Base-by-base conservation (phyloP, 2,329 filamentous ascomycete species). In the Sarocladium strictum region DNA sequence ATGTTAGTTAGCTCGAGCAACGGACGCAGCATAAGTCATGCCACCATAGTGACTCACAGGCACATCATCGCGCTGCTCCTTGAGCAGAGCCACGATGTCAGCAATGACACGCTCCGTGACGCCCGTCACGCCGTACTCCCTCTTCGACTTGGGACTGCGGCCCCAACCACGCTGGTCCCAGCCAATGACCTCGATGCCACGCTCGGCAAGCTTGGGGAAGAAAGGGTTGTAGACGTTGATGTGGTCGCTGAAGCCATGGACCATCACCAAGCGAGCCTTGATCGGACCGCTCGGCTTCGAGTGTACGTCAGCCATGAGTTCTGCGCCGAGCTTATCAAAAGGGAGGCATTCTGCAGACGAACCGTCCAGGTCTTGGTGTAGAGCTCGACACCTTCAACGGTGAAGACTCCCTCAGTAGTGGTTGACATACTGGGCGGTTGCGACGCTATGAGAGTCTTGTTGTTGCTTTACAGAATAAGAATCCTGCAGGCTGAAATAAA, bases 111-210 rank as follows among this genome's bases (percentile, higher is more conserved):
- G 79, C 1, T 76, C 59, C 2, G 91, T 96, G 6, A 86, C 78
- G 6, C 92, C 92, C 1, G 88, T 89, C 54, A 83, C 75, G 51
- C 92, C 92, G 62, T 76, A 78, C 58, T 93, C 79, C 12, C 79
- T 70, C 21, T 80, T 73, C 53, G 75, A 77, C 35, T 71, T 76
- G 21, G 86, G 88, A 54, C 83, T 88, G 55, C 82, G 84, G 57
- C 92, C 92, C 91, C 91, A 97, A 67, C 92, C 91, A 67, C 84
- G 85, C 75, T 96, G 92, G 69, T 97, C 92, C 67, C 92, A 89
- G 58, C 83, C 79, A 64, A 87, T 82, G 49, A 90, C 80, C 63
- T 89, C 84, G 62, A 97, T 91, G 58, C 87, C 89, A 54, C 79
- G 79, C 11, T 76, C 72, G 21, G 87, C 86, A 49, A 97, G 79